A percentile compares a stretch with the other conserved stretches of the same genome.
These are phyloP conservation scores for Penstemon barbatus DNA, from an alignment of 257 asterid species.

Conservation along the genomic window DNA sequence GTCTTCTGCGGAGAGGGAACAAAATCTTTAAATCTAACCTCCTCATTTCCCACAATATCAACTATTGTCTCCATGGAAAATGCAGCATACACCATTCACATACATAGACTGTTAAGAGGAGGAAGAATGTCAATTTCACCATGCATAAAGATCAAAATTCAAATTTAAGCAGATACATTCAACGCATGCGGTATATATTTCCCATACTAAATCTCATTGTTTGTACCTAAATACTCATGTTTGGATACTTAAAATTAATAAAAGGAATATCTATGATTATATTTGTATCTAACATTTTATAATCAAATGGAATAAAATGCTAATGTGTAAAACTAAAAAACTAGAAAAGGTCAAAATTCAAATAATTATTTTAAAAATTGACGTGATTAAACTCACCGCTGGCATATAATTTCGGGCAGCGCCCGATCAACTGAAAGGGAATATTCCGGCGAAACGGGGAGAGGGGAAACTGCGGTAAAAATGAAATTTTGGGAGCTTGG, in stretches of 20 bases:
- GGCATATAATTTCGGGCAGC: slow-evolving; percentile 3
- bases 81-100: slow-evolving; percentile 48
- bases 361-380: background rate
- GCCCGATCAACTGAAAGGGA: slow-evolving; percentile 29
- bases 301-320: background rate
- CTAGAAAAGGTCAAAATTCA: slow-evolving; percentile 1
- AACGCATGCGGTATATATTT: slow-evolving; percentile 18
- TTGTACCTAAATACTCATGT: background rate
- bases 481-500: background rate
- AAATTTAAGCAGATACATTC: slow-evolving; percentile 16
- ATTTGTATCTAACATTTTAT: background rate
- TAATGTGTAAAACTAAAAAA: slow-evolving; percentile 5
- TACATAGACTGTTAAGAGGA: slow-evolving; percentile 30
- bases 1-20: slow-evolving; percentile 29
- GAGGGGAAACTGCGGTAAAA: background rate
- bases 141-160: background rate
- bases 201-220: background rate
- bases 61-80: slow-evolving; percentile 55
- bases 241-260: slow-evolving; percentile 3
- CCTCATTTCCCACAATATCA: slow-evolving; percentile 48
- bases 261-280: background rate
- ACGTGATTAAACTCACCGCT: slow-evolving; percentile 36
- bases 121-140: background rate
- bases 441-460: slow-evolving; percentile 23
- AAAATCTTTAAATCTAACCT: slow-evolving; percentile 41